Evolutionary conservation across 768 basidiomycete genomes (phyloP).

Genomic region (Lyophyllum semitale): DNA sequence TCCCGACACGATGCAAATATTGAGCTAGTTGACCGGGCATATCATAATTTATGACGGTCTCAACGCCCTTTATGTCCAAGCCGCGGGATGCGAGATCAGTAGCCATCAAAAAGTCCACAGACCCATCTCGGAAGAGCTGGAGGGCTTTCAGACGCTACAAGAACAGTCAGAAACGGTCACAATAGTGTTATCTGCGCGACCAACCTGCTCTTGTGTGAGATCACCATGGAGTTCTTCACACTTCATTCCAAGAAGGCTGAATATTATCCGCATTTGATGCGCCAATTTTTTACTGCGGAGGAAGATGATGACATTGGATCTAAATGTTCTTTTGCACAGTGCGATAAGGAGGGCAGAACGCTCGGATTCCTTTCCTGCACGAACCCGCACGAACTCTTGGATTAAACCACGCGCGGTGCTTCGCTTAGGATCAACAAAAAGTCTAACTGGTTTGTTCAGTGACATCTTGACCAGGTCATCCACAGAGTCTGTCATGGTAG

Average conservation of each 20-base stretch:
- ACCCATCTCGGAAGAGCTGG: conserved; percentile 83
- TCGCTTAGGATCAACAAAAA: conserved; percentile 95
- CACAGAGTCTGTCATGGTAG: conserved; percentile 97
- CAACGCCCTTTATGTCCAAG: conserved; percentile 95
- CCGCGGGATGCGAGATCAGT: conserved; percentile 96
- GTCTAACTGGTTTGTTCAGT: conserved; percentile 86
- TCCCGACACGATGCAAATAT: conserved; percentile 95
- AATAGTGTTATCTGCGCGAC: conserved; percentile 12
- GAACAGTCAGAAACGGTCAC: conserved; percentile 1
- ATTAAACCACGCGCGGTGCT: conserved; percentile 82
- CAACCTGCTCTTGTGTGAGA: conserved; percentile 92
- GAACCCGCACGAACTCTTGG: conserved; percentile 94
- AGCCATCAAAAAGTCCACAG: conserved; percentile 91
- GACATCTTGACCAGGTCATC: conserved; percentile 93
- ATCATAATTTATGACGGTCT: conserved; percentile 98
- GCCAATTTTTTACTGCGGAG: conserved; percentile 95
- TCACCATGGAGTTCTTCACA: conserved; percentile 95
- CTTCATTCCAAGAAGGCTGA: conserved; percentile 84
- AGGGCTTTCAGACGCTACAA: conserved; percentile 82
- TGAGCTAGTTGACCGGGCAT: conserved; percentile 93
- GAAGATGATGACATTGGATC: conserved; percentile 85
- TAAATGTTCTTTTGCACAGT: conserved; percentile 88
- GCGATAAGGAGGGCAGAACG: conserved; percentile 76
- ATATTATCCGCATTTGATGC: conserved; percentile 95
- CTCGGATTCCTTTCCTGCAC: conserved; percentile 75